Base-by-base conservation (phyloP, 345 rosid genomes). In the Nephelium lappaceum region DNA sequence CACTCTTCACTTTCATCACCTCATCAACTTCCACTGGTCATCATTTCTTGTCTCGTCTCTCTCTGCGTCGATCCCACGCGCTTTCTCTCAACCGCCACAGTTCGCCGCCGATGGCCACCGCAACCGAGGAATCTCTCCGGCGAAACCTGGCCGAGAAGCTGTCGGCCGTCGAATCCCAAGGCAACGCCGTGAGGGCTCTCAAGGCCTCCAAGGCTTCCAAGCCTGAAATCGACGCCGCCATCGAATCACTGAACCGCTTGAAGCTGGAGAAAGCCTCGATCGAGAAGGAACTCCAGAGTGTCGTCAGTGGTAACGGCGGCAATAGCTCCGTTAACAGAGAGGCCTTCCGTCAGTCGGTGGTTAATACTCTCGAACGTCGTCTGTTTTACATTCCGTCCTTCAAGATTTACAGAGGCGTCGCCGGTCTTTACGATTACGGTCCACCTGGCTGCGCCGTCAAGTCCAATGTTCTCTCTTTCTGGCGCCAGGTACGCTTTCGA, bases 361-460 rank as follows among this genome's bases (percentile, higher is more conserved):
- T 80, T 5, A 95, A 93, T 74, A 91, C 99, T 9, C 91, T 95
- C 0, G 99, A 91, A 78, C 85, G 98, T 62, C 91, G 95, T 25
- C 84, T 93, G 81, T 95, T 95, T 63, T 95, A 84, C 76, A 91
- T 89, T 2, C 96, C 97, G 0, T 93, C 98, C 2, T 95, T 93
- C 79, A 90, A 92, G 89, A 95, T 95, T 76, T 95, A 95, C 78
- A 74, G 97, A 11, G 98, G 98, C 6, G 98, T 95, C 3, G 97
- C 99, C 14, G 99, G 99, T 5, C 92, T 95, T 61, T 95, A 89
- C 67, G 99, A 95, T 84, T 93, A 89, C 38, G 98, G 98, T 1
- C 97, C 98, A 23, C 98, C 99, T 31, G 99, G 99, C 3, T 92
- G 96, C 80, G 87, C 96, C 6, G 91, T 95, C 69, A 93, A 95